Conservation (phyloP, 1,284 basidiomycete species). For the Neotropicomus parvogracilis region DNA sequence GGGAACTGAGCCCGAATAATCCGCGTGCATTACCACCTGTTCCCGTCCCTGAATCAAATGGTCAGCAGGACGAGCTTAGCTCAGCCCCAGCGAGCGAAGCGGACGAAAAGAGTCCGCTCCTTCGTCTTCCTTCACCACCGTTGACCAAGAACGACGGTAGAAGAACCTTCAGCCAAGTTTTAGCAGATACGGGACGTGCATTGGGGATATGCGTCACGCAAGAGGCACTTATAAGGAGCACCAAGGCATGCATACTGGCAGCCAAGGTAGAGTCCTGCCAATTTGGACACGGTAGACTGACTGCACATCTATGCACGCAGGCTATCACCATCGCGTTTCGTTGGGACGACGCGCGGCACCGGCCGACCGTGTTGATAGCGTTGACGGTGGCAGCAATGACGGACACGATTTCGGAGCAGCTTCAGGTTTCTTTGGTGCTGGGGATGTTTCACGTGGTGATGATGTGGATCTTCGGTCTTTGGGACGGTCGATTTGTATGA, state of each 20-base stretch:
- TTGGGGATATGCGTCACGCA: constrained; percentile 13
- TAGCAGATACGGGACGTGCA: constrained; percentile 14
- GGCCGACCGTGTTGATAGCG: constrained; percentile 33
- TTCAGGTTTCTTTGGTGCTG: constrained; percentile 38
- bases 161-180: not conserved
- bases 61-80: not conserved
- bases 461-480: constrained; percentile 20
- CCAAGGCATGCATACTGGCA: constrained; percentile 43
- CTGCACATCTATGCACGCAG: constrained; percentile 20
- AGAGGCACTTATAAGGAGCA: constrained; percentile 26
- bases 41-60: constrained; percentile 2
- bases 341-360: constrained; percentile 21
- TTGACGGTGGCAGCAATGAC: constrained; percentile 40
- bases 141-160: constrained; percentile 2
- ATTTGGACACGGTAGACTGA: constrained; percentile 27
- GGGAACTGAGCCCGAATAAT: constrained; percentile 10
- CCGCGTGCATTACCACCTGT: constrained; percentile 23
- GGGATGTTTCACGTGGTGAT: constrained; percentile 38
- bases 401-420: constrained; percentile 45
- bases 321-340: constrained; percentile 23
- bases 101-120: constrained; percentile 15
- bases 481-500: not conserved
- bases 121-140: constrained; percentile 15
- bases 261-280: constrained; percentile 41
- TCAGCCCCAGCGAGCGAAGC: not conserved